Base-by-base conservation (phyloP, 148 eudicot species). In the Rhododendron molle region DNA sequence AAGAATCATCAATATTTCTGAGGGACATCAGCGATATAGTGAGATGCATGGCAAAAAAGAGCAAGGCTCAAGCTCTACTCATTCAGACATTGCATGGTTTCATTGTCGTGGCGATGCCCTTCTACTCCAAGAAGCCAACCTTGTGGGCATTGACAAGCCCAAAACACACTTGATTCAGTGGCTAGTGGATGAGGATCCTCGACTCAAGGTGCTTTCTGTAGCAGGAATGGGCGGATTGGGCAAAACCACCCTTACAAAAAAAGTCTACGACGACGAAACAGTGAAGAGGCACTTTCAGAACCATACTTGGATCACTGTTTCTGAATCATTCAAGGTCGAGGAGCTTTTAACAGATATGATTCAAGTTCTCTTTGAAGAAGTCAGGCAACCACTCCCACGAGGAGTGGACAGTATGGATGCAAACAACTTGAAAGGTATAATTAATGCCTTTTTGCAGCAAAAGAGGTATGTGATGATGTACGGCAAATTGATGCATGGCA, bases 61-160 rank as follows among this genome's bases (percentile, higher is more conserved):
- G 15, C 72, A 50, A 38, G 56, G 56, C 54, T 81, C 54, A 72
- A 30, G 43, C 23, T 54, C 73, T 69, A 20, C 71, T 62, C 28
- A 0, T 52, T 62, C 28, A 23, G 2, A 62, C 71, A 62, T 23
- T 4, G 12, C 65, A 10, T 81, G 85, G 85, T 30, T 82, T 13
- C 65, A 82, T 28, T 28, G 62, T 56, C 76, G 76, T 26, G 46
- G 81, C 13, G 85, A 86, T 28, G 87, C 87, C 50, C 87, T 86
- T 44, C 60, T 81, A 7, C 87, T 86, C 2, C 62, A 81, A 74
- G 87, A 86, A n/a, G 81, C 50, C 0, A 81, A 82, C 32, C 69
- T 86, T 58, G 85, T 62, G 28, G 71, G 71, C 12, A 62, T 62
- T 8, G 1, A 62, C 71, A n/a, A 23, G 8, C 71, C 71, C 14